Evolutionary conservation across 2,329 filamentous ascomycete species (phyloP).

Genomic region (Fusarium solani-melongenae): DNA sequence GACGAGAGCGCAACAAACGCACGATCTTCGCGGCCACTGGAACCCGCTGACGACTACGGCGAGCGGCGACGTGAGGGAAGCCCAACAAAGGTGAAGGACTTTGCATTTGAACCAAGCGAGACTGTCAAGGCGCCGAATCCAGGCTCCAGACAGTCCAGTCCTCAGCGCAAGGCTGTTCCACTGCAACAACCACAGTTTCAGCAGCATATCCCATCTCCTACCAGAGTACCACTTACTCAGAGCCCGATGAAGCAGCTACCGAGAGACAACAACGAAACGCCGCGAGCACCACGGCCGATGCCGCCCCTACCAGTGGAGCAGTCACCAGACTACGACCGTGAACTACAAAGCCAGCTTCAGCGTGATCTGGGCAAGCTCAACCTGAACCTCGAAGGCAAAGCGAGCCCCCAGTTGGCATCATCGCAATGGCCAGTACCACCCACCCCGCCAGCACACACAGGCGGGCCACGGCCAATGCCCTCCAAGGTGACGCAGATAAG

Average conservation of each 20-base stretch:
- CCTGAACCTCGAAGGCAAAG: slow-evolving; percentile 49
- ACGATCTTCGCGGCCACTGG: slow-evolving; percentile 66
- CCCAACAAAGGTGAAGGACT: slow-evolving; percentile 63
- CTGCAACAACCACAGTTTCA: slow-evolving; percentile 32
- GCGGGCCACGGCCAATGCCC: slow-evolving; percentile 50
- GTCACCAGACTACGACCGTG: slow-evolving; percentile 70
- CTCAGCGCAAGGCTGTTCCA: slow-evolving; percentile 67
- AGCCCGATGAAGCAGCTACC: slow-evolving; percentile 47
- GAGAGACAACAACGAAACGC: slow-evolving; percentile 57
- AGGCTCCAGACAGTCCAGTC: slow-evolving; percentile 67
- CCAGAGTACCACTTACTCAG: slow-evolving; percentile 69
- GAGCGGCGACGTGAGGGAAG: slow-evolving; percentile 63
- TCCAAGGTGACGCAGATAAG: slow-evolving; percentile 55
- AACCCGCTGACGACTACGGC: slow-evolving; percentile 61
- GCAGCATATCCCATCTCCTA: slow-evolving; percentile 57
- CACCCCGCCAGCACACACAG: slow-evolving; percentile 49
- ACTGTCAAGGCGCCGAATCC: slow-evolving; percentile 65
- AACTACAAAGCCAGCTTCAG: slow-evolving; percentile 71
- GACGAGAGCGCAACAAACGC: slow-evolving; percentile 86
- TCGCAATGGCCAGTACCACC: slow-evolving; percentile 36
- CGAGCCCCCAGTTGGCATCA: slow-evolving; percentile 22
- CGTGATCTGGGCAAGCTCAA: slow-evolving; percentile 70
- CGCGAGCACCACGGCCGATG: slow-evolving; percentile 59
- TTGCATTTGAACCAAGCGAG: slow-evolving; percentile 58
- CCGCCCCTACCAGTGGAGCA: slow-evolving; percentile 59